Evolutionary conservation across 2,329 filamentous ascomycete genomes (phyloP), one percentile per base, ranked within the genome.

Genomic region (Akanthomyces muscarius): DNA sequence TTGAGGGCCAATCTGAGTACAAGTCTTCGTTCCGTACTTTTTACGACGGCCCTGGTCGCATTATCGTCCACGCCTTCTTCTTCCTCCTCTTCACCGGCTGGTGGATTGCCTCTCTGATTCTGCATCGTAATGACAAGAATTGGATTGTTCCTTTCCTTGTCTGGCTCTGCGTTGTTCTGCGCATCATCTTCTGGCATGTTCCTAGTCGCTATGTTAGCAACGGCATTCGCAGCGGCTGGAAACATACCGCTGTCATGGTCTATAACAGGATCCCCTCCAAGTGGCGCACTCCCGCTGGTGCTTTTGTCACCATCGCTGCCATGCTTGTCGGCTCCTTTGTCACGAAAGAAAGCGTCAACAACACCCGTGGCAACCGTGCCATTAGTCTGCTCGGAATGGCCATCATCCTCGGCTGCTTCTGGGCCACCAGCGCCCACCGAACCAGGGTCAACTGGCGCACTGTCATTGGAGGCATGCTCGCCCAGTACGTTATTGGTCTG

Each of bases 81-180:
- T 78, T 77, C 59, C 67, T 69, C 56, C 67, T 81, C 62, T 78
- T 80, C 65, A 81, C 80, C 3, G 81, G 79, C 70, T 92, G 90
- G 90, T 93, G 89, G 89, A 88, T 93, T 67, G 87, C 89, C 7
- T 85, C 87, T 61, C 78, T 94, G 54, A 80, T 92, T 64, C 79
- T 91, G 60, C 91, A 94, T 73, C 86, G 86, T 64, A 68, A 88
- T 64, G 86, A 92, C 70, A 81, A 81, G 75, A 91, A 91, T 71
- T 96, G 92, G 92, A 76, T 96, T 63, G 85, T 93, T 56, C 92
- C 92, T 0, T 95, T 96, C 76, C 81, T 96, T 57, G 72, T 97
- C 53, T 96, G 89, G 81, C 84, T 96, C 52, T 82, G 80, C 67
- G 87, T 96, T 69, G 86, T 84, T 13, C 78, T 95, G 57, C 89